These are phyloP conservation scores for Dendrobium huoshanense DNA, from an alignment of 106 monocot species.

Conservation along the genomic window DNA sequence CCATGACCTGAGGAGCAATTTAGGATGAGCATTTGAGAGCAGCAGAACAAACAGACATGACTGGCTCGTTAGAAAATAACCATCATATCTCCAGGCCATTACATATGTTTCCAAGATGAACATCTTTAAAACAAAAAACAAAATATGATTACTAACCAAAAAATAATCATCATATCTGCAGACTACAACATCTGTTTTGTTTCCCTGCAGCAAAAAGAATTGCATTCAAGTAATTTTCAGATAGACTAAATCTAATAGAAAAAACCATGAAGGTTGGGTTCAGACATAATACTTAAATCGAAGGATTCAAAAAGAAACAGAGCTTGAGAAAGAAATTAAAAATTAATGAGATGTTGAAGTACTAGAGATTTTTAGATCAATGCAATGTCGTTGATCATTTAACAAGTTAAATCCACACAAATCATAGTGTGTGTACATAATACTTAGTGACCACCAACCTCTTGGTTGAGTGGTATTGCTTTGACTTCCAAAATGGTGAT, in stretches of 20 bases:
- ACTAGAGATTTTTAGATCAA: too few relatives aligned
- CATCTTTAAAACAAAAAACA: neutral
- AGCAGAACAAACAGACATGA: neutral
- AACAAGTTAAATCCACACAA: too few relatives aligned
- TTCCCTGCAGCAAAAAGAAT: conserved; percentile 45
- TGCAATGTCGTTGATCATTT: neutral
- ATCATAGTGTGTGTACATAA: too few relatives aligned
- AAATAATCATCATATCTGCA: conserved; percentile 71
- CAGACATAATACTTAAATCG: neutral
- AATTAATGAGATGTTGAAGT: too few relatives aligned
- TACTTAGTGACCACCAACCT: too few relatives aligned
- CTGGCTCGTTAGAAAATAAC: conserved; percentile 52
- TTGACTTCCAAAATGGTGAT: too few relatives aligned
- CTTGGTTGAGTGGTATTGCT: too few relatives aligned
- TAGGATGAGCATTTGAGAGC: neutral
- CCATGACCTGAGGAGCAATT: conserved; percentile 51
- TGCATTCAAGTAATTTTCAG: neutral
- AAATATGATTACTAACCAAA: conserved; percentile 41
- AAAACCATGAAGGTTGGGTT: neutral
- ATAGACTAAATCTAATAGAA: neutral
- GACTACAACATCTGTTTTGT: conserved; percentile 69
- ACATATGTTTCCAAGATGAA: neutral
- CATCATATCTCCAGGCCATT: conserved; percentile 53
- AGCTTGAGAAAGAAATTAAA: neutral
- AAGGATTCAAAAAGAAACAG: neutral